phyloP scores from a whole-genome alignment of 805 yeast species.

The baker's yeast (Saccharomyces cerevisiae) region DNA sequence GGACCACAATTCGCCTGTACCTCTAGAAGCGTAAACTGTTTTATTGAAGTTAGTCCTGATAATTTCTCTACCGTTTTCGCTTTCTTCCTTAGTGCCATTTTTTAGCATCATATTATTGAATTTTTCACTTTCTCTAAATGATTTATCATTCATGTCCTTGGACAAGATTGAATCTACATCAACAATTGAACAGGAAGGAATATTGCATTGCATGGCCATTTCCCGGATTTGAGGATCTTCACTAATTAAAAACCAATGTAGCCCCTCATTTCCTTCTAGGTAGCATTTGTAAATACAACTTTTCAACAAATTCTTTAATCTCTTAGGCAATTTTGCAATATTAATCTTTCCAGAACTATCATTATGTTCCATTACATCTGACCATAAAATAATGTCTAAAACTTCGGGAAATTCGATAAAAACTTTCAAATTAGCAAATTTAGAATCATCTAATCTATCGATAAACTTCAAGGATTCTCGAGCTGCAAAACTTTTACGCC shows the following conservation, averaged over 20 bases:
- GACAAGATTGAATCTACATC: conserved; percentile 23
- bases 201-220: conserved; percentile 46
- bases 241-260: conserved; percentile 52
- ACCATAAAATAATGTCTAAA: conserved; percentile 20
- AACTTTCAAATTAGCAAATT: conserved; percentile 12
- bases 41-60: conserved; percentile 39
- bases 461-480: conserved; percentile 56
- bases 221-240: conserved; percentile 55
- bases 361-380: conserved; percentile 15
- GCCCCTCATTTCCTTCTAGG: conserved; percentile 30
- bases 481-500: conserved; percentile 55
- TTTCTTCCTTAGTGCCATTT: conserved; percentile 15
- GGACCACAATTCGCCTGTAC: conserved; percentile 51
- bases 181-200: conserved; percentile 34
- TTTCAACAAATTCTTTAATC: conserved; percentile 47
- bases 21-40: conserved; percentile 53
- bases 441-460: conserved; percentile 32
- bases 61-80: conserved; percentile 27
- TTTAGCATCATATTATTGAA: conserved; percentile 19
- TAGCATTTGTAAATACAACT: conserved; percentile 50
- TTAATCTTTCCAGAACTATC: conserved; percentile 21
- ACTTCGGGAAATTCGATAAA: conserved; percentile 43
- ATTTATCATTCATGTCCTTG: conserved; percentile 18
- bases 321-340: conserved; percentile 36
- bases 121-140: conserved; percentile 16